phyloP scores from a whole-genome alignment of 1,284 basidiomycete genomes.

The Leccinum fallax region DNA sequence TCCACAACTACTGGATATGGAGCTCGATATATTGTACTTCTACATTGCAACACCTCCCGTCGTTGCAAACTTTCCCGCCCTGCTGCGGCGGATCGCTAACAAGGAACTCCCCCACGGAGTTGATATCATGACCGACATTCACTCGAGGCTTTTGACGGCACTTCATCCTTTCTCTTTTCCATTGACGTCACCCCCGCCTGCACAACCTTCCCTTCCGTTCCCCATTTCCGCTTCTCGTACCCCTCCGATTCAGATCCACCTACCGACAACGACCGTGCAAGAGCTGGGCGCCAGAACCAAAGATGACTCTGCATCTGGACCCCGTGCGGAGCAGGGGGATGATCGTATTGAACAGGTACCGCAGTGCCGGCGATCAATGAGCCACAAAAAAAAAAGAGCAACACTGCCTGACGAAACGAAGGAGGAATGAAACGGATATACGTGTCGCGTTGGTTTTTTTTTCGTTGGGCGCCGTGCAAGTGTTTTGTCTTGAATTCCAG shows the following conservation, averaged over 20 bases:
- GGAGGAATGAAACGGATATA: neutral
- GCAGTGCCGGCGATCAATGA: neutral
- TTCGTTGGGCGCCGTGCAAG: neutral
- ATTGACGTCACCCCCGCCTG: neutral
- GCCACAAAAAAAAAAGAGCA: neutral
- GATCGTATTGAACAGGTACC: neutral
- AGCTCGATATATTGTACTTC: slow-evolving; percentile 26
- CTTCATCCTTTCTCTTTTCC: neutral
- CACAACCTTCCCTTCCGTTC: neutral
- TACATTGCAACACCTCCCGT: slow-evolving; percentile 23
- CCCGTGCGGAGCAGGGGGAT: neutral
- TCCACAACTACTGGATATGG: slow-evolving; percentile 26
- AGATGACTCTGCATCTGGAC: neutral
- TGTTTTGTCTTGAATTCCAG: neutral
- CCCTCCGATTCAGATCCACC: neutral
- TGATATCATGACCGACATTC: slow-evolving; percentile 25
- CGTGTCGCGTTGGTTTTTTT: neutral
- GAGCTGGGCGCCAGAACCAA: neutral
- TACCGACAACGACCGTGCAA: neutral
- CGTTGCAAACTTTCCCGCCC: slow-evolving; percentile 9
- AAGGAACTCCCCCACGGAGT: slow-evolving; percentile 29
- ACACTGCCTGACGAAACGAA: neutral
- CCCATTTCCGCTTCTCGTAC: neutral
- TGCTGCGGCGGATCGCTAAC: slow-evolving; percentile 21
- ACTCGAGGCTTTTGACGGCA: slow-evolving; percentile 23